These are phyloP conservation scores for Cantharellus anzutake DNA, from an alignment of 768 basidiomycete genomes.

Conservation along the genomic window DNA sequence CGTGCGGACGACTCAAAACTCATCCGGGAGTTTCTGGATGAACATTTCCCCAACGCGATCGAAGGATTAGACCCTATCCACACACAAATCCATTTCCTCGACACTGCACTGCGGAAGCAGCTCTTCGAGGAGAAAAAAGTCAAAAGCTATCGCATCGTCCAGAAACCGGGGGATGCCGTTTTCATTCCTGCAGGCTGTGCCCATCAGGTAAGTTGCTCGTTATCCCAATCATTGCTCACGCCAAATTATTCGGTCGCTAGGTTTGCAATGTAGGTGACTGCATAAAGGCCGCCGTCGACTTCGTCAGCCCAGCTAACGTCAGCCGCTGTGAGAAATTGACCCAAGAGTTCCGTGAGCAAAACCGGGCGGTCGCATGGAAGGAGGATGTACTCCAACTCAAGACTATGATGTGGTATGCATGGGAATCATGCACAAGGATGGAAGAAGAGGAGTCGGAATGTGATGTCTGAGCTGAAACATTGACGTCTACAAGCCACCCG, in stretches of 20 bases:
- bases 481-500: no score
- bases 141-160: conserved; percentile 67
- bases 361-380: conserved; percentile 78
- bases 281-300: conserved; percentile 89
- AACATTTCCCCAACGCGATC: conserved; percentile 27
- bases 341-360: conserved; percentile 78
- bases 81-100: conserved; percentile 73
- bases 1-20: conserved; percentile 62
- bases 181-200: conserved; percentile 92
- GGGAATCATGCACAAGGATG: conserved; percentile 38
- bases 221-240: neutral
- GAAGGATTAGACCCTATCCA: conserved; percentile 65
- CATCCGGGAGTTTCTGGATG: conserved; percentile 53
- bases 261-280: conserved; percentile 89
- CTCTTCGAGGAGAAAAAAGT: conserved; percentile 51
- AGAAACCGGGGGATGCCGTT: conserved; percentile 80
- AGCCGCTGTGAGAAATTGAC: conserved; percentile 69
- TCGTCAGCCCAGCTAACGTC: conserved; percentile 88
- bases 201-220: conserved; percentile 45
- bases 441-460: neutral
- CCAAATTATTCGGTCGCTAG: conserved; percentile 21
- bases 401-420: conserved; percentile 89
- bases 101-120: conserved; percentile 43
- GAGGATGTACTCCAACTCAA: conserved; percentile 82
- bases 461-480: no score